Percentiles rank a stretch among this genome's conserved stretches.
Evolutionary conservation across 441 rosid species (phyloP).

Genomic region (Viola pubescens): DNA sequence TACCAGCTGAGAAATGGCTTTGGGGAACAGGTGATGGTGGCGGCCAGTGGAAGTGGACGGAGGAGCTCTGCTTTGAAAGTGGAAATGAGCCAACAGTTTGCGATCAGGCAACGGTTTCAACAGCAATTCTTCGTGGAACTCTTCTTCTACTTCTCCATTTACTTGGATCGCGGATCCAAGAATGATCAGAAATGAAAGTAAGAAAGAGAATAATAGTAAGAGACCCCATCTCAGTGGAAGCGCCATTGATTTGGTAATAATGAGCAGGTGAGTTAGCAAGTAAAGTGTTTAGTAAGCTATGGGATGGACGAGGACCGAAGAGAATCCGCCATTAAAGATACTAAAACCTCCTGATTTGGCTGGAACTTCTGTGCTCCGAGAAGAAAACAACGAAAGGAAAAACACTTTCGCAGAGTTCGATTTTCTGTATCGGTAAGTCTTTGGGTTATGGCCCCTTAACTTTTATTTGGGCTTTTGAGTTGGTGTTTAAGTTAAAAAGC

Average conservation of each 20-base stretch:
- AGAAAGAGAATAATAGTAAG: conserved; percentile 14
- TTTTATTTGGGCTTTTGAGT: too few species aligned
- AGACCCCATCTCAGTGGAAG: conserved; percentile 12
- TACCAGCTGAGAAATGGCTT: conserved; percentile 93
- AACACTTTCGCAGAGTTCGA: too few species aligned
- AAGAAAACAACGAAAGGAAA: too few species aligned
- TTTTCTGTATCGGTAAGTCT: too few species aligned
- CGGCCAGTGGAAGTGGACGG: conserved; percentile 63
- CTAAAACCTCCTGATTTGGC: neutral
- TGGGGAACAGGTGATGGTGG: conserved; percentile 94
- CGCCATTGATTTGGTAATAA: conserved; percentile 21
- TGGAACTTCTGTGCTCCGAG: too few species aligned
- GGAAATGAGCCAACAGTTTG: conserved; percentile 76
- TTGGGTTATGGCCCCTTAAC: too few species aligned
- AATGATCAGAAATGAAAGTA: conserved; percentile 4
- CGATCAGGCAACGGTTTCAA: conserved; percentile 89
- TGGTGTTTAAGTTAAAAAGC: too few species aligned
- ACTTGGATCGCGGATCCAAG: conserved; percentile 12
- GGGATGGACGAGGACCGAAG: neutral
- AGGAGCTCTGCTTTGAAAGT: conserved; percentile 62
- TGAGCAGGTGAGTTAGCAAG: neutral
- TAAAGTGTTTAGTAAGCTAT: neutral
- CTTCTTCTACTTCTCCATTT: conserved; percentile 40
- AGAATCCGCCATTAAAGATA: conserved; percentile 9
- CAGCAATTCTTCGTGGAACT: conserved; percentile 67